Percentiles rank a stretch among this genome's conserved stretches.
Evolutionary conservation across 805 yeast species (phyloP).

Genomic region (Candida broadrunensis): DNA sequence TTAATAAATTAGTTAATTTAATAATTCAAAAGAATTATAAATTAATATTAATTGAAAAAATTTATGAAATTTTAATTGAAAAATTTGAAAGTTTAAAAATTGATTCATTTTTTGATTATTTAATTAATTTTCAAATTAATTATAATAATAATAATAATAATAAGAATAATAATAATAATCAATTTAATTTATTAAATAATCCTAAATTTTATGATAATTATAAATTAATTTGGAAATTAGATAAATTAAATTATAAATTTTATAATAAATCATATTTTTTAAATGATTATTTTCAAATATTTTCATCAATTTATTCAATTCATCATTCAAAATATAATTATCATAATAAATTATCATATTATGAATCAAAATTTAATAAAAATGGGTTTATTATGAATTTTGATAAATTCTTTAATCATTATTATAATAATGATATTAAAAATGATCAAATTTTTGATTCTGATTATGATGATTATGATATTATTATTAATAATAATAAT

Average conservation of each 20-base stretch:
- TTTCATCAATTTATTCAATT: not conserved
- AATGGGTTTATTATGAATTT: conserved; percentile 17
- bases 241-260: conserved; percentile 12
- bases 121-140: conserved; percentile 6
- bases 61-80: conserved; percentile 13
- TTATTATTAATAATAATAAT: conserved; percentile 4
- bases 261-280: conserved; percentile 13
- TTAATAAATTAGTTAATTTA: conserved; percentile 7
- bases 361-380: conserved; percentile 4
- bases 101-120: conserved; percentile 11
- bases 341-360: not conserved
- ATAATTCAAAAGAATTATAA: conserved; percentile 8
- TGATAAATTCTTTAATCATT: conserved; percentile 11
- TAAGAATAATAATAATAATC: not conserved
- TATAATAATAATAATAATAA: not conserved
- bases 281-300: conserved; percentile 6
- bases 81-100: conserved; percentile 14
- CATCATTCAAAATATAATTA: conserved; percentile 1
- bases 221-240: conserved; percentile 16
- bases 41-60: conserved; percentile 7
- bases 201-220: conserved; percentile 15
- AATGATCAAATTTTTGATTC: not conserved
- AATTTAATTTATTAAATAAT: conserved; percentile 5
- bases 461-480: conserved; percentile 3
- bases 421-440: conserved; percentile 3